Conservation (phyloP, 805 yeast genomes). For the Metschnikowia borealis region DNA sequence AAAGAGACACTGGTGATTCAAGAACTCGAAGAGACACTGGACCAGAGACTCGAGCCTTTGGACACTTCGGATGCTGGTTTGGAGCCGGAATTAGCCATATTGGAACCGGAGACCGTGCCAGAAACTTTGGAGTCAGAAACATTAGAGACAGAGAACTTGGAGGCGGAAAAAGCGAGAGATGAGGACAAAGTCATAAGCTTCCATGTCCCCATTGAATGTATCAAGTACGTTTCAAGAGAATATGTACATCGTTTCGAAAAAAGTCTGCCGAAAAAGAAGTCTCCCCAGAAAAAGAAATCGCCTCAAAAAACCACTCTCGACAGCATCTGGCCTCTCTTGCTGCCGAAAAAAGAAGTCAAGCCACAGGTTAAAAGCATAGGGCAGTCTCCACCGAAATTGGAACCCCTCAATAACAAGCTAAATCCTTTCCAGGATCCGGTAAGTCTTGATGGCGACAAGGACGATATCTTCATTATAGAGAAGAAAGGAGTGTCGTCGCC, state of each 20-base stretch:
- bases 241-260: slow-evolving; percentile 14
- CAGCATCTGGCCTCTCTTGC: slow-evolving; percentile 12
- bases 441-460: not conserved
- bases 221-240: slow-evolving; percentile 15
- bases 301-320: slow-evolving; percentile 30
- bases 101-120: too few relatives aligned
- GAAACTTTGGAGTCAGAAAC: too few relatives aligned
- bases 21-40: too few relatives aligned
- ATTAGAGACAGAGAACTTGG: too few relatives aligned
- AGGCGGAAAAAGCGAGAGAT: slow-evolving; percentile 2
- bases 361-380: not conserved
- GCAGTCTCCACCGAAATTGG: not conserved
- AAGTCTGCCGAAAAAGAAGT: slow-evolving; percentile 5
- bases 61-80: not conserved
- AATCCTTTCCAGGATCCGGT: not conserved
- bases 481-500: not conserved
- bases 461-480: not conserved
- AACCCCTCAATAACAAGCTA: not conserved
- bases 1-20: not conserved
- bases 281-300: slow-evolving; percentile 17
- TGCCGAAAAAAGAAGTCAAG: slow-evolving; percentile 5
- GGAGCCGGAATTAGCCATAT: slow-evolving; percentile 1
- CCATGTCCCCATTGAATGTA: slow-evolving; percentile 18
- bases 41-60: not conserved
- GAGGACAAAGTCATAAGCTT: slow-evolving; percentile 8